Evolutionary conservation across 345 rosid species (phyloP).

Genomic region (Salix suchowensis): DNA sequence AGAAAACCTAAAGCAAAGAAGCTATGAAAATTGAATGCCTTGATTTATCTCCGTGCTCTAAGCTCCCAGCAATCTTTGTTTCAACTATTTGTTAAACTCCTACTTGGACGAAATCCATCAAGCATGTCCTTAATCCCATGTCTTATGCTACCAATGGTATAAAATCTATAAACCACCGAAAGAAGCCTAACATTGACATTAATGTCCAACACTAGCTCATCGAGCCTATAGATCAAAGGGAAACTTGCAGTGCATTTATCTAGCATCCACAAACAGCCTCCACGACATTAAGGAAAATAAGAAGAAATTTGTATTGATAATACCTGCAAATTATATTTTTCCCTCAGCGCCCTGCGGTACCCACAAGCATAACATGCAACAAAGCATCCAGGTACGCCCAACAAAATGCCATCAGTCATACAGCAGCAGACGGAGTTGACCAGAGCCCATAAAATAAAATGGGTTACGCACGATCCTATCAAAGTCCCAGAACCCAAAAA

Average conservation of each 20-base stretch:
- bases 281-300: not conserved
- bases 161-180: too few relatives aligned
- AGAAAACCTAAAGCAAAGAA: too few relatives aligned
- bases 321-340: slow-evolving; percentile 72
- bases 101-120: too few relatives aligned
- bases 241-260: not conserved
- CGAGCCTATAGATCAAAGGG: too few relatives aligned
- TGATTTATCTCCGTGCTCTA: too few relatives aligned
- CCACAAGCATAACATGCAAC: slow-evolving; percentile 80
- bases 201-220: too few relatives aligned
- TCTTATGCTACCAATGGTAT: too few relatives aligned
- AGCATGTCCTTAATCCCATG: too few relatives aligned
- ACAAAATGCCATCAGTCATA: slow-evolving; percentile 58
- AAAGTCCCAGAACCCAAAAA: slow-evolving; percentile 82
- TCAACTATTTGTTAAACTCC: too few relatives aligned
- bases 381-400: slow-evolving; percentile 88
- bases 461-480: slow-evolving; percentile 69
- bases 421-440: slow-evolving; percentile 67
- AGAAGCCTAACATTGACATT: too few relatives aligned
- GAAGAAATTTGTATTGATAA: not conserved
- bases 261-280: not conserved
- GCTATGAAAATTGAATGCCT: too few relatives aligned
- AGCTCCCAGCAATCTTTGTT: too few relatives aligned
- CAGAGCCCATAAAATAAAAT: slow-evolving; percentile 67
- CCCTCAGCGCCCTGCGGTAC: slow-evolving; percentile 64